Base-by-base conservation (phyloP, 2,329 filamentous ascomycete species). In the Pestalotiopsis sp. region DNA sequence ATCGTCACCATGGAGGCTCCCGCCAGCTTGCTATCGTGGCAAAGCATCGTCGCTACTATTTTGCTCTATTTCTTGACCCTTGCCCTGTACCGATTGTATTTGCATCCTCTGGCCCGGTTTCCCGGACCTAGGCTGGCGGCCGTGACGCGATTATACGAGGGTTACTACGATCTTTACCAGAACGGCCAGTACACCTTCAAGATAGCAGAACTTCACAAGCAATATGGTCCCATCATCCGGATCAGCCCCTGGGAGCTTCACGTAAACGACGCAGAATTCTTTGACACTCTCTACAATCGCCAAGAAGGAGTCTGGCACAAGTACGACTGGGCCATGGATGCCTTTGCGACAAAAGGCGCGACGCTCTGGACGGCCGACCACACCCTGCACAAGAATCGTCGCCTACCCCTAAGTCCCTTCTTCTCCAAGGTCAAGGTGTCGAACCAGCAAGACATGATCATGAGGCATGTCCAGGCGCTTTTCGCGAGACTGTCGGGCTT, bases 121-220 rank as follows among this genome's bases (percentile, higher is more conserved):
- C 70, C 71, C 2, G 69, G 71, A 2, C 70, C 71, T 4, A 72
- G 69, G 64, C 67, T 73, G 7, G 70, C 68, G 1, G 70, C 70
- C 12, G 57, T 71, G 2, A 71, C 70, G 9, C 45, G 59, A 23
- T 72, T 59, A 55, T 70, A 72, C 27, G 71, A 72, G 57, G 65
- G 65, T 2, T 73, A 72, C 59, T 72, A 69, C 25, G 69, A 73
- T 52, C 45, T 73, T 25, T 52, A 70, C 39, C 66, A 65, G 17
- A 60, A 69, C 31, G 70, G 70, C 3, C 67, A 70, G 52, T 70
- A 68, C 17, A 69, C 61, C 25, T 71, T 70, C 25, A 57, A 70
- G 25, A 70, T 73, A 9, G 63, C 64, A 38, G 61, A 67, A 31
- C 63, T 71, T 65, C 69, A 73, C 60, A 67, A 71, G 57, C 59